Percentiles rank a stretch among this genome's conserved stretches.
phyloP scores from a whole-genome alignment of 495 filamentous ascomycete genomes.

The Evernia prunastri region DNA sequence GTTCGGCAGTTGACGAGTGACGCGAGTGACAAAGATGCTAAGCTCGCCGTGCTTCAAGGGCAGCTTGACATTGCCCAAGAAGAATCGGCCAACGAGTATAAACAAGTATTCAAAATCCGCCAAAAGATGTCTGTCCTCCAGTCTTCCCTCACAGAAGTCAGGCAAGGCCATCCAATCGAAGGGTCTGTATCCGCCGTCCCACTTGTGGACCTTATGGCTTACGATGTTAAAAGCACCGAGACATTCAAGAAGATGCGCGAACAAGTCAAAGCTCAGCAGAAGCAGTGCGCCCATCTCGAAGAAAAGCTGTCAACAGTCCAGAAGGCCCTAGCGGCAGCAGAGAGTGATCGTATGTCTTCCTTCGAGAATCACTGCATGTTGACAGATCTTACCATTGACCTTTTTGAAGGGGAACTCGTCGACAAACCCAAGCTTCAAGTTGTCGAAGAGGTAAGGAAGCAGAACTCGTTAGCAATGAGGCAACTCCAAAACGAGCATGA shows the following conservation, averaged over 20 bases:
- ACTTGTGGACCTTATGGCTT: slow-evolving; percentile 12
- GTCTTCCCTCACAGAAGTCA: slow-evolving; percentile 19
- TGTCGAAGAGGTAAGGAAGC: slow-evolving; percentile 42
- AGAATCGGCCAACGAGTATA: slow-evolving; percentile 10
- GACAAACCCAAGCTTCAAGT: slow-evolving; percentile 46
- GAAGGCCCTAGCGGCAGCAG: slow-evolving; percentile 35
- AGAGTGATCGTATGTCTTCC: slow-evolving; percentile 38
- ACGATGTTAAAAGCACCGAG: slow-evolving; percentile 28
- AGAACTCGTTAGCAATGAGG: slow-evolving; percentile 39
- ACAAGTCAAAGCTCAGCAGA: slow-evolving; percentile 37
- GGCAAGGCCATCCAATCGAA: slow-evolving; percentile 20
- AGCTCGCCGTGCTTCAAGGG: slow-evolving; percentile 14
- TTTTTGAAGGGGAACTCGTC: slow-evolving; percentile 38
- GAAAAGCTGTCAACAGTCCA: slow-evolving; percentile 35
- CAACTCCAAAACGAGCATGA: slow-evolving; percentile 44
- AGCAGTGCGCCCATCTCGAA: slow-evolving; percentile 40
- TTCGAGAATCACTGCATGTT: slow-evolving; percentile 9
- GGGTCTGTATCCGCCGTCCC: slow-evolving; percentile 18
- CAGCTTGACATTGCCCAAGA: slow-evolving; percentile 17
- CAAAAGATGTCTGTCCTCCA: slow-evolving; percentile 20
- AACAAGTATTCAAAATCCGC: neutral
- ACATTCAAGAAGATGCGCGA: slow-evolving; percentile 46
- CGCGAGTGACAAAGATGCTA: slow-evolving; percentile 10
- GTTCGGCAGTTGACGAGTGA: slow-evolving; percentile 13
- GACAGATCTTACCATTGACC: slow-evolving; percentile 27